Base-by-base conservation (phyloP, 1,139 yeast genomes). In the Candida gigantensis region DNA sequence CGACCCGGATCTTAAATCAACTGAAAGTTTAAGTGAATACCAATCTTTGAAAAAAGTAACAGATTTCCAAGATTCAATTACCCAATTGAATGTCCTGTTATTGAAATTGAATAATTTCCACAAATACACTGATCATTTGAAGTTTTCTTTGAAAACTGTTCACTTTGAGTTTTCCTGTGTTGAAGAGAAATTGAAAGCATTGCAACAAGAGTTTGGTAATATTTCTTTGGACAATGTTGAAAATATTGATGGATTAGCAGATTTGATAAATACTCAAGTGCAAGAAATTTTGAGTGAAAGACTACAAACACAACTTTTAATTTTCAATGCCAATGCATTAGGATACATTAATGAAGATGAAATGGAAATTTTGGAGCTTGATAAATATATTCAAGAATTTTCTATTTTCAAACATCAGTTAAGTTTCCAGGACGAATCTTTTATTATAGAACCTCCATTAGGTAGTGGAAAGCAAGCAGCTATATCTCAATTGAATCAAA, bases 201-300 rank as follows among this genome's bases (percentile, higher is more conserved):
- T 81, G 6, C 83, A 79, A 41, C 47, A 48, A 2, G 54, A 68
- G 17, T 62, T 79, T 7, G 66, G 69, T 37, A 58, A 58, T 12
- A 49, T 80, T 3, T 53, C 62, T 5, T 54, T 68, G 19, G 77
- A 70, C 15, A 72, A 71, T 3, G 74, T 63, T 46, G 51, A 60
- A 2, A 65, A 71, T 30, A 46, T 73, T 11, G 55, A 55, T 0
- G 36, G 35, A 1, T 68, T 82, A 42, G 72, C 68, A 7, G 41
- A 43, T 1, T 45, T 55, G 2, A 49, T 82, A 13, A 79, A 81
- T 46, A 33, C 28, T 0, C 68, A 69, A 13, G 47, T 81, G 2
- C 45, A 49, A 13, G 45, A 44, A 0, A 52, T 70, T 1, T 53
- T 82, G n/a, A 42, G 55, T 1, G 20, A 26, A 3, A 45, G 55